Base-by-base conservation (phyloP, 768 basidiomycete genomes). In the Mycena venus region DNA sequence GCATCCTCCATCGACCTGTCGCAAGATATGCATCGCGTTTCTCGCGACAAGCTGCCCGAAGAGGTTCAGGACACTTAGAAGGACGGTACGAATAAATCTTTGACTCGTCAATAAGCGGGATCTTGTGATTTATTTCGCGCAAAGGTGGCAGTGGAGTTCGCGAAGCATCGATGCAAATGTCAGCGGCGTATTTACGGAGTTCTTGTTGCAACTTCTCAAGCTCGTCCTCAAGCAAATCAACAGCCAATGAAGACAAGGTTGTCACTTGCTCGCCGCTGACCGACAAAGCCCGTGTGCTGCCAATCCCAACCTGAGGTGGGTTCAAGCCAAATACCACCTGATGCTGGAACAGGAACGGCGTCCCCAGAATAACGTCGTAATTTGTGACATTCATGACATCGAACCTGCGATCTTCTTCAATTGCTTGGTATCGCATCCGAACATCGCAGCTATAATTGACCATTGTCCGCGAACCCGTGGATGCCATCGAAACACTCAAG, bases 331-430 rank as follows among this genome's bases (percentile, higher is more conserved):
- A 31, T 3, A 70, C 44, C 1, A 78, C 23, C n/a, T 67, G 42
- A 38, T 78, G 61, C 27, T 83, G 81, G 31, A 72, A 81, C 0
- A 83, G 25, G 49, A 82, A 83, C 6, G 81, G 83, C 0, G 82
- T 83, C 3, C 83, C 79, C 0, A 84, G 73, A 17, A 84, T 82
- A 6, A 80, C 27, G 29, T 86, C 80, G 47, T 86, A 84, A 10
- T 70, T 76, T 0, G 82, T 76, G 0, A 85, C 1, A 51, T 85
- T 85, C 1, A 78, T 76, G 0, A 85, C 67, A 32, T 85, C 79
- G 31, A 85, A 83, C 0, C 74, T 36, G 1, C 77, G 68, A 2
- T 70, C 31, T n/a, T 76, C 75, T 15, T 74, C 60, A 2, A 84
- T 80, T 0, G 34, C 25, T 70, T 83, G 81, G 62, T 83, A 84